Base-by-base conservation (phyloP, 106 monocot genomes). In the Allium fistulosum region DNA sequence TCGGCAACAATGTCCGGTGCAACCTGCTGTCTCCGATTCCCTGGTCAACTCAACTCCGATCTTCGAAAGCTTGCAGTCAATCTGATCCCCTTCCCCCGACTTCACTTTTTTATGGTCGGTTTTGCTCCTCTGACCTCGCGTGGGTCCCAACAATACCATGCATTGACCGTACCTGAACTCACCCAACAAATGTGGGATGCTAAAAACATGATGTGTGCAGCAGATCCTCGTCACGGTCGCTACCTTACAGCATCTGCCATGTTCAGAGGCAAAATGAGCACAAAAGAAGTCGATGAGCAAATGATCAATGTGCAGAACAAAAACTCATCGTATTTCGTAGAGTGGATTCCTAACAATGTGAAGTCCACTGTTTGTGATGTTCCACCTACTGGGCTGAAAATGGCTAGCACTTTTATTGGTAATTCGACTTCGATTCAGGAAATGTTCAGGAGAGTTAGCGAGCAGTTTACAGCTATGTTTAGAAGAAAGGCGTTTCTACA, bases 161-260 rank as follows among this genome's bases (percentile, higher is more conserved):
- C 87, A 18, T 80, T 87, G 57, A 87, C 83, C 4, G 80, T 87
- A 17, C 87, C 87, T 4, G 87, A 87, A 65, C 80, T 83, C 27
- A 80, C 87, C 27, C 83, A 87, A 57, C 80, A 87, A 53, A 87
- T 80, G 87, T 87, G 87, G 83, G 87, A 87, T 18, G 63, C 87
- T 11, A 87, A 87, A 77, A 87, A 87, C 83, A 87, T 83, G 87
- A 83, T 80, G 87, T 87, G 87, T 59, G 87, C 83, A 1, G 87
- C 83, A 11, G 86, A 87, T 26, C 86, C 86, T 4, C 69, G 82
- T 17, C 86, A 87, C 14, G 86, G 86, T 7, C 68, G 86, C 10
- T 87, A 87, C 79, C 82, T 87, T 7, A 87, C 86, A 0, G 86
- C 86, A 37, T 87, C 86, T 10, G 86, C 86, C 53, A 82, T 86